Conservation (phyloP, 1,284 basidiomycete species). For the Microbotryum saponariae region DNA sequence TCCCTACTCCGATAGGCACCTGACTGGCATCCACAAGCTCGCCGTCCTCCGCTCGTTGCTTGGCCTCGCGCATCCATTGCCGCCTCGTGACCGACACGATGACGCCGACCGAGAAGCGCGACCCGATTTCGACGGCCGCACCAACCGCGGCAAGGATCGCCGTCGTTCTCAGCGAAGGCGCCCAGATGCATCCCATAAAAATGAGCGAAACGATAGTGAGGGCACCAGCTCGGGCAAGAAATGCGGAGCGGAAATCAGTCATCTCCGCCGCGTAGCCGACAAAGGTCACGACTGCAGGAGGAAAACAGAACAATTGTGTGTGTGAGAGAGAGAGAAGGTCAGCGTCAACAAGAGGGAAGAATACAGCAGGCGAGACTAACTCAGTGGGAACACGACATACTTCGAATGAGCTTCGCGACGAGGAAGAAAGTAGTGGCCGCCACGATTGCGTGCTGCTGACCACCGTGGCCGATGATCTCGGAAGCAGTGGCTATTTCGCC, state of each 20-base stretch:
- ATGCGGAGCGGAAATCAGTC: neutral
- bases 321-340: too few species aligned
- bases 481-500: neutral
- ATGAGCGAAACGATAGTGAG: neutral
- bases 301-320: too few species aligned
- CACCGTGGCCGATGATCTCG: neutral
- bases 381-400: too few species aligned
- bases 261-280: neutral
- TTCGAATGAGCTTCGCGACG: constrained; percentile 3
- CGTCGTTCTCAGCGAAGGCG: neutral
- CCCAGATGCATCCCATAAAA: constrained; percentile 1
- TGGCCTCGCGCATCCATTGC: neutral
- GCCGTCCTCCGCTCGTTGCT: neutral
- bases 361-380: too few species aligned
- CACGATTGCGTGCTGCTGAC: constrained; percentile 1
- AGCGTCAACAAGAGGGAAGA: too few species aligned
- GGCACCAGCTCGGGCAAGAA: neutral
- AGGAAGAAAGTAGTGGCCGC: constrained; percentile 3
- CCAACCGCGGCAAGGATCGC: constrained; percentile 3
- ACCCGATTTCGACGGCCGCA: neutral
- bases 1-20: neutral
- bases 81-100: neutral
- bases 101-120: constrained; percentile 2
- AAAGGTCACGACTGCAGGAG: neutral
- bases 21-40: neutral